Conservation (phyloP, 2,329 filamentous ascomycete species). For the Aspergillus jensenii region DNA sequence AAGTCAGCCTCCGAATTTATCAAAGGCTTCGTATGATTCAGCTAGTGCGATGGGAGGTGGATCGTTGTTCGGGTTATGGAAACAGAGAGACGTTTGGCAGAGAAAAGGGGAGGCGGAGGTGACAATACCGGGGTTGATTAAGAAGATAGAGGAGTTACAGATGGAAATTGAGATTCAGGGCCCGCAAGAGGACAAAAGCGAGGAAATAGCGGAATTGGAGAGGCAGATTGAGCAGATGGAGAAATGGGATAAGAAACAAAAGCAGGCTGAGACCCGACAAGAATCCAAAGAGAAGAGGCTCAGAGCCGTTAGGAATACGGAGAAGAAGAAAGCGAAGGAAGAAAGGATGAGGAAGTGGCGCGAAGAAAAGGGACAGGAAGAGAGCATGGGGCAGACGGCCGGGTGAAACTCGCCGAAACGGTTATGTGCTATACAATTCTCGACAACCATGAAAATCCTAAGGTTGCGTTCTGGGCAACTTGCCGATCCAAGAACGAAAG, state of each 20-base stretch:
- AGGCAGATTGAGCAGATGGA: neutral
- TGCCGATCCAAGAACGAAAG: neutral
- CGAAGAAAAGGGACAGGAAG: neutral
- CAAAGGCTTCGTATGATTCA: slow-evolving; percentile 2
- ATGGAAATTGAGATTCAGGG: neutral
- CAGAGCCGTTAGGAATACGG: neutral
- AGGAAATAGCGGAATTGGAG: neutral
- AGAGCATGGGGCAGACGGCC: no score
- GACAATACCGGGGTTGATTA: neutral
- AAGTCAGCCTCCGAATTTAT: no score
- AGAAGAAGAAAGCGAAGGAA: neutral
- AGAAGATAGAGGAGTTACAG: neutral
- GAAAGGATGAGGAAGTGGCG: neutral
- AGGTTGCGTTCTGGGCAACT: no score
- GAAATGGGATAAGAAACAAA: neutral
- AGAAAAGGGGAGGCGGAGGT: neutral
- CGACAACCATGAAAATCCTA: no score
- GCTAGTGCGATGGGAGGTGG: slow-evolving; percentile 25
- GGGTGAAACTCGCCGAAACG: no score
- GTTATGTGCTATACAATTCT: neutral
- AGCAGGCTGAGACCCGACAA: neutral
- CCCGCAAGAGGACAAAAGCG: neutral
- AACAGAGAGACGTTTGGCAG: neutral
- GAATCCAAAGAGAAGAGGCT: neutral
- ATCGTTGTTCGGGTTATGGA: slow-evolving; percentile 23